Percentiles rank a stretch among this genome's conserved stretches.
These are phyloP conservation scores for Nigrograna mackinnonii DNA, from an alignment of 2,329 filamentous ascomycete genomes.

Conservation along the genomic window DNA sequence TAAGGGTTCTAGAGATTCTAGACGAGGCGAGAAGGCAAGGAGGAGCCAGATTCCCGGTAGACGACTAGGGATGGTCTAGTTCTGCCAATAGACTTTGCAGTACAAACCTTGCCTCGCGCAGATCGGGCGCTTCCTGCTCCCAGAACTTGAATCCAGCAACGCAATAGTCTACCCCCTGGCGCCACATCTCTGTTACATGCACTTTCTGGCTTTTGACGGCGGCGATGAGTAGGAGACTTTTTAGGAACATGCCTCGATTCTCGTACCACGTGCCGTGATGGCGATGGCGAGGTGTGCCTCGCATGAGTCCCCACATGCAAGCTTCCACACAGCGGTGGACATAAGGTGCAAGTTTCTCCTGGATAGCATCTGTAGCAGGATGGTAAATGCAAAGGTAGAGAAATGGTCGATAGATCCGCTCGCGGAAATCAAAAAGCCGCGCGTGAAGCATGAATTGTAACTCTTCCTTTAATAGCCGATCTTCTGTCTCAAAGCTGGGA, in stretches of 20 bases:
- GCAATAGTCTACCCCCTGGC: slow-evolving; percentile 5
- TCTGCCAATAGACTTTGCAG: background rate
- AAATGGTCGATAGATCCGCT: slow-evolving; percentile 34
- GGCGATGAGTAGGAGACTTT: slow-evolving; percentile 27
- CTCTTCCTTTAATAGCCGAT: slow-evolving; percentile 19
- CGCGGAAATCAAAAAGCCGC: slow-evolving; percentile 12
- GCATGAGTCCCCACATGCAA: slow-evolving; percentile 18
- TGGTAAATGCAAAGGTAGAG: slow-evolving; percentile 32
- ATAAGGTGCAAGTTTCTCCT: background rate
- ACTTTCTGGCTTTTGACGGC: slow-evolving; percentile 16
- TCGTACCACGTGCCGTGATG: slow-evolving; percentile 38
- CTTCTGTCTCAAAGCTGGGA: no score
- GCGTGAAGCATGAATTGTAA: slow-evolving; percentile 18
- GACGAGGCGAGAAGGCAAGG: slow-evolving; percentile 65
- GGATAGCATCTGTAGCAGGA: slow-evolving; percentile 10
- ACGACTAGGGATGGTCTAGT: no score
- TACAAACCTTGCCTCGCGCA: slow-evolving; percentile 2
- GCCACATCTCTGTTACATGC: slow-evolving; percentile 2
- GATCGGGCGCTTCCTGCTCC: slow-evolving; percentile 19
- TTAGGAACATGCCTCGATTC: slow-evolving; percentile 18
- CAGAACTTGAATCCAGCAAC: slow-evolving; percentile 17
- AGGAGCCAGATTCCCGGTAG: slow-evolving; percentile 58
- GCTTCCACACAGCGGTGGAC: slow-evolving; percentile 21
- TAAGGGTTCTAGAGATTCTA: slow-evolving; percentile 79
- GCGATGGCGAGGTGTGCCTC: slow-evolving; percentile 26